phyloP scores from a whole-genome alignment of 768 basidiomycete species.

The Mrakia gelida region DNA sequence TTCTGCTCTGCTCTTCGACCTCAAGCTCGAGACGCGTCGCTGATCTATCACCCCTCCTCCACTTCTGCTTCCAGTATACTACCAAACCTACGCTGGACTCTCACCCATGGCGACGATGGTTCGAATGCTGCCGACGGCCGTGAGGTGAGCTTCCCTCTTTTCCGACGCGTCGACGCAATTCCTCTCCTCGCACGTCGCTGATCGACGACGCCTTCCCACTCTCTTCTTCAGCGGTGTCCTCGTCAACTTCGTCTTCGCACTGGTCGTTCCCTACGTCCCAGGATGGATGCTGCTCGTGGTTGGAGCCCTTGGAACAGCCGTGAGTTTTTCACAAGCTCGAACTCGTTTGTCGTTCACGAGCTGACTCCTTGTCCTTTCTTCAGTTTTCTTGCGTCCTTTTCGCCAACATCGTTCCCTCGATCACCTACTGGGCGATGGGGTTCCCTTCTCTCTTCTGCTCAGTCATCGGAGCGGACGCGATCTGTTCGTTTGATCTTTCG shows the following conservation, averaged over 20 bases:
- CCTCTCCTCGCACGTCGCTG: no score
- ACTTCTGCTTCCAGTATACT: not conserved
- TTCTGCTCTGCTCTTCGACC: slow-evolving; percentile 26
- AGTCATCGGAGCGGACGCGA: slow-evolving; percentile 20
- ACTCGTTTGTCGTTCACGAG: not conserved
- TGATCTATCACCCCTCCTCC: slow-evolving; percentile 17
- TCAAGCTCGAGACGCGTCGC: slow-evolving; percentile 32
- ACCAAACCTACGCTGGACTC: slow-evolving; percentile 10
- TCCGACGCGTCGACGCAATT: not conserved
- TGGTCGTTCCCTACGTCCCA: slow-evolving; percentile 5
- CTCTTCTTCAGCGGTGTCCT: not conserved
- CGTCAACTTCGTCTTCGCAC: slow-evolving; percentile 13
- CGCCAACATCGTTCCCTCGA: not conserved
- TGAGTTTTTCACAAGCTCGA: not conserved
- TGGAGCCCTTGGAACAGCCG: not conserved
- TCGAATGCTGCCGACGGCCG: slow-evolving; percentile 36
- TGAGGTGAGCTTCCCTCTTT: slow-evolving; percentile 1
- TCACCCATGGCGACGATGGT: slow-evolving; percentile 24
- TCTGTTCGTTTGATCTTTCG: not conserved
- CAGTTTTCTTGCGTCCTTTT: slow-evolving; percentile 7
- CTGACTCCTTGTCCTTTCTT: not conserved
- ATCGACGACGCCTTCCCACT: not conserved
- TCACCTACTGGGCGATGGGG: slow-evolving; percentile 14
- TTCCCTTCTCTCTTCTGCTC: slow-evolving; percentile 4
- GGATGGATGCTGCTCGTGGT: slow-evolving; percentile 14